phyloP scores from a whole-genome alignment of 345 rosid species.

The Iberis pinnata region DNA sequence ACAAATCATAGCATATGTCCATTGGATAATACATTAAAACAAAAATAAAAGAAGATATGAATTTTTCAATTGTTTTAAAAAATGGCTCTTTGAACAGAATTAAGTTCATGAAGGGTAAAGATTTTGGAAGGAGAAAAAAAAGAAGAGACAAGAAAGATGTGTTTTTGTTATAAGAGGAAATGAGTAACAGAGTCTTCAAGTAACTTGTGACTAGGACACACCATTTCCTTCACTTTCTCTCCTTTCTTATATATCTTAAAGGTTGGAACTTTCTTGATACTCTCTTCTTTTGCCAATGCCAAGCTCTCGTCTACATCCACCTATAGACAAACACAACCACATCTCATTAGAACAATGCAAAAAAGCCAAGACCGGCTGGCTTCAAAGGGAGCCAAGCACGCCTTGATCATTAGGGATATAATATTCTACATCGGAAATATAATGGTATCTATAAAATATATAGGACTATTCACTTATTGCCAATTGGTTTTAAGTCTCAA shows the following conservation, averaged over 20 bases:
- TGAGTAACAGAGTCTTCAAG: conserved; percentile 60
- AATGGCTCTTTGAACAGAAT: conserved; percentile 10
- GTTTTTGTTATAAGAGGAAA: conserved; percentile 35
- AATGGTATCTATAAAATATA: too few species aligned
- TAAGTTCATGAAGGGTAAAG: conserved; percentile 14
- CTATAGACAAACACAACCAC: conserved; percentile 23
- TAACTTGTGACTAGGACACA: conserved; percentile 56
- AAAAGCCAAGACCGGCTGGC: too few species aligned
- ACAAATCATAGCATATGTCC: too few species aligned
- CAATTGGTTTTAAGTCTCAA: too few species aligned
- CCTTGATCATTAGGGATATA: too few species aligned
- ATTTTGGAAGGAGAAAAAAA: neutral
- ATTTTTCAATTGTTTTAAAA: neutral
- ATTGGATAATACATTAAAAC: neutral
- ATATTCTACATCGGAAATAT: too few species aligned
- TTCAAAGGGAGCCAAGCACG: too few species aligned
- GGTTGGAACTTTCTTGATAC: conserved; percentile 64
- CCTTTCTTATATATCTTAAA: conserved; percentile 72
- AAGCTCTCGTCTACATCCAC: conserved; percentile 62
- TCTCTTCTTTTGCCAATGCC: conserved; percentile 54
- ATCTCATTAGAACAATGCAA: too few species aligned
- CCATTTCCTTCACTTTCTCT: conserved; percentile 62
- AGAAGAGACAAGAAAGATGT: conserved; percentile 5
- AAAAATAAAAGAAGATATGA: neutral
- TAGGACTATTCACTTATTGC: too few species aligned